Evolutionary conservation across 352 stramenopile species (phyloP), one percentile per base, ranked within the genome.

Genomic region (Peronosclerospora sorghi): DNA sequence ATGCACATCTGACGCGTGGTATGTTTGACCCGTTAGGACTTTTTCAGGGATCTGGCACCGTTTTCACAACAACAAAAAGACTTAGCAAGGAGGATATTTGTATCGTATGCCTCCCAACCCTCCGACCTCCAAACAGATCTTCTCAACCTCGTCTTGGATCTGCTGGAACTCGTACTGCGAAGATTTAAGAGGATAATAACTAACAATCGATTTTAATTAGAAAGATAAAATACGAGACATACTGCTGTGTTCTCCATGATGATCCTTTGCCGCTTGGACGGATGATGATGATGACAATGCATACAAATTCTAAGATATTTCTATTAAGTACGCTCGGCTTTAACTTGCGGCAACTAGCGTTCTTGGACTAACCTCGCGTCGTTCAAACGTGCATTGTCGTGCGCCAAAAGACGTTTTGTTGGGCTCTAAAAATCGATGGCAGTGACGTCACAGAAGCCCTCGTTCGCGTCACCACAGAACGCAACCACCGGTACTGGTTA

Each of bases 101-200:
- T 17, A 15, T 10, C 2, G 10, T 24, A 44, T 35, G 5, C 15
- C 30, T 15, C 8, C 13, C 17, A 41, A 13, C 4, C n/a, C 4
- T 35, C 54, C 14, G 32, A 90, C 81, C 59, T 91, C 73, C 26
- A 85, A 67, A 1, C 68, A 72, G 41, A 90, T 80, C 51, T 85
- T 83, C 65, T 94, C 91, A 50, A 89, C 81, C 50, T 94, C 81
- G 37, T 75, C 68, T 54, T 94, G 78, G 48, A 94, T 90, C 46
- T 68, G 63, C 42, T 71, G 66, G 58, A 94, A 94, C 46, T 76
- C 64, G 49, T 94, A 94, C 75, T 88, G 35, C 30, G 30, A 19
- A 32, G 17, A 1, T 35, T 27, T 32, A 13, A 14, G 4, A 9
- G 2, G 8, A n/a, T 2, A 7, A 19, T 18, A 35, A 18, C n/a